Conservation (phyloP, 2,329 filamentous ascomycete genomes). For the Trichophyton schoenleinii region DNA sequence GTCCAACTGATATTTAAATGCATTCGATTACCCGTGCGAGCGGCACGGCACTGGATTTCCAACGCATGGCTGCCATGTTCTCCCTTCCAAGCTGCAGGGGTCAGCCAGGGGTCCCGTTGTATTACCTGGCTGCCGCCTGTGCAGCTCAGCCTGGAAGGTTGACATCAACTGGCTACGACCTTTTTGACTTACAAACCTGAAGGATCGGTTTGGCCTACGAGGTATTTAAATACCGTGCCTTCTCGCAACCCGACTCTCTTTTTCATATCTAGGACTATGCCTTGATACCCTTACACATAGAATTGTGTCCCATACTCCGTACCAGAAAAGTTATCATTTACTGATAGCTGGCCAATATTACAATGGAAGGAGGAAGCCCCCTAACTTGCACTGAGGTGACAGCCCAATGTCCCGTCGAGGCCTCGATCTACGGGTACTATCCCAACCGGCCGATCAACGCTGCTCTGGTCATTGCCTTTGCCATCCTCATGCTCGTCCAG, state of each 20-base stretch:
- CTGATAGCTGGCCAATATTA: not conserved
- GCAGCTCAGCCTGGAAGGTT: not conserved
- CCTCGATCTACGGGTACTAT: constrained; percentile 43
- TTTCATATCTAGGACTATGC: not conserved
- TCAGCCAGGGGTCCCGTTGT: not conserved
- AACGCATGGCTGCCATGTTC: not conserved
- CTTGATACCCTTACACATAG: not conserved
- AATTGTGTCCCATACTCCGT: not conserved
- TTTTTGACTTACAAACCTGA: not conserved
- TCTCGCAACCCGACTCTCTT: not conserved
- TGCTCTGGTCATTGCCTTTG: constrained; percentile 42
- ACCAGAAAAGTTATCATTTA: not conserved
- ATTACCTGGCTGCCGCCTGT: not conserved
- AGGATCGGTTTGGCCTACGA: not conserved
- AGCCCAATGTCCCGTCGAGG: constrained; percentile 32
- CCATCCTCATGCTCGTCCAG: constrained; percentile 37
- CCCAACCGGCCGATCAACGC: constrained; percentile 41
- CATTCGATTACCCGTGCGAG: not conserved
- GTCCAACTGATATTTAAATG: not conserved
- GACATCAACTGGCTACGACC: not conserved
- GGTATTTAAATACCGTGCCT: not conserved
- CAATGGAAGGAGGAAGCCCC: not conserved
- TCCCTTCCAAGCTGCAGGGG: not conserved
- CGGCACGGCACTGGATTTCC: not conserved
- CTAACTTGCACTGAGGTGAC: constrained; percentile 8